Evolutionary conservation across 768 basidiomycete species (phyloP).

Genomic region (Hemileccinum impolitum): DNA sequence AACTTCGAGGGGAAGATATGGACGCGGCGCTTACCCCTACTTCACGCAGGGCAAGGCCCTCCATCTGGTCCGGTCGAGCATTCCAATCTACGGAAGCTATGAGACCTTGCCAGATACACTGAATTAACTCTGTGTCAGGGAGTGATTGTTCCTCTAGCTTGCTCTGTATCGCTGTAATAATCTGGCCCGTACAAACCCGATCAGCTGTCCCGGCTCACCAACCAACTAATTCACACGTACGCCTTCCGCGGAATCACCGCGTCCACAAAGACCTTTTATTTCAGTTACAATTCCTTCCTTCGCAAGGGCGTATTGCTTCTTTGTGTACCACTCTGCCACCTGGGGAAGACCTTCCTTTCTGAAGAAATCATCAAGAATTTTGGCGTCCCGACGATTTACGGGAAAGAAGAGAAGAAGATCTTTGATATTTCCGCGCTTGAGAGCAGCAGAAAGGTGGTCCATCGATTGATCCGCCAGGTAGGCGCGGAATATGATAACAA

Average conservation of each 20-base stretch:
- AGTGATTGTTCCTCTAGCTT: constrained; percentile 79
- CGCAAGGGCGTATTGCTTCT: constrained; percentile 79
- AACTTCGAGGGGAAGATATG: not conserved
- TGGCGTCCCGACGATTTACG: constrained; percentile 69
- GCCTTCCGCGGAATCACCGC: constrained; percentile 63
- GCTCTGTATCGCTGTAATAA: constrained; percentile 67
- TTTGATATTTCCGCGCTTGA: constrained; percentile 83
- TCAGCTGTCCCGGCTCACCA: constrained; percentile 3
- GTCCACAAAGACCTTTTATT: constrained; percentile 66
- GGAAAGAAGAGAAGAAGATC: constrained; percentile 90
- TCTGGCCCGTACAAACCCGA: constrained; percentile 40
- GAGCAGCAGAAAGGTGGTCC: constrained; percentile 80
- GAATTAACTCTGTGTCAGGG: constrained; percentile 78
- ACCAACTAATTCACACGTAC: constrained; percentile 39
- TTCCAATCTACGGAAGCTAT: constrained; percentile 87
- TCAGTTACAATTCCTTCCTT: constrained; percentile 73
- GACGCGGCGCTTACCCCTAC: constrained; percentile 58
- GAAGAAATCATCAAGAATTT: constrained; percentile 83
- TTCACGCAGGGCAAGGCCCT: constrained; percentile 83
- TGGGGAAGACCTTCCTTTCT: constrained; percentile 71
- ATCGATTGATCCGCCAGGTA: constrained; percentile 82
- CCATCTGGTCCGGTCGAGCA: constrained; percentile 88
- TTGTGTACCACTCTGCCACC: constrained; percentile 92
- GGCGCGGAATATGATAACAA: constrained; percentile 77
- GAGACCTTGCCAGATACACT: constrained; percentile 90